Conservation (phyloP, 768 basidiomycete species). For the Pleurotus ostreatus region DNA sequence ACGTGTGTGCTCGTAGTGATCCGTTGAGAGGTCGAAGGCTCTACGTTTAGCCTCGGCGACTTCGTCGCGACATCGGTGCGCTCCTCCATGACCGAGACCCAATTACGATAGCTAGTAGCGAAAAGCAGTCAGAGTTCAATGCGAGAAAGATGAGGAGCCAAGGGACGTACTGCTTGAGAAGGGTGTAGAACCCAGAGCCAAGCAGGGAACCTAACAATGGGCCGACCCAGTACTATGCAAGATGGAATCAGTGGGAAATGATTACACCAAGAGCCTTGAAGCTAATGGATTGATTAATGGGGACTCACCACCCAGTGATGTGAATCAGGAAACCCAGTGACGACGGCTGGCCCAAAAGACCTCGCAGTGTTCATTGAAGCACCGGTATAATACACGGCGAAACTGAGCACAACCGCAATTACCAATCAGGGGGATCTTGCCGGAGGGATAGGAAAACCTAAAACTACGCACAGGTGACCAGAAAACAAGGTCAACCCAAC, state of each 20-base stretch:
- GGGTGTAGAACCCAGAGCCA: conserved; percentile 49
- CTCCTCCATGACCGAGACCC: too few relatives aligned
- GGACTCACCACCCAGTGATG: conserved; percentile 60
- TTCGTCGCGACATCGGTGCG: too few relatives aligned
- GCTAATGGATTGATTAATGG: background rate
- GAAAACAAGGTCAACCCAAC: conserved; percentile 64
- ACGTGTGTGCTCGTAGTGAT: too few relatives aligned
- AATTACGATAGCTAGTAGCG: too few relatives aligned
- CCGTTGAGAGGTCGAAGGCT: too few relatives aligned
- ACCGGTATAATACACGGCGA: conserved; percentile 59
- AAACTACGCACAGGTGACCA: conserved; percentile 47
- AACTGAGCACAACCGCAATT: conserved; percentile 29
- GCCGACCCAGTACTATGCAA: conserved; percentile 62
- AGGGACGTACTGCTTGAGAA: conserved; percentile 44
- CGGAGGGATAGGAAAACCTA: background rate
- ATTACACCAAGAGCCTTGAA: background rate
- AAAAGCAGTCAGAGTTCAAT: too few relatives aligned
- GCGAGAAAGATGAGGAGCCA: too few relatives aligned
- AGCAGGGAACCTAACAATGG: conserved; percentile 65
- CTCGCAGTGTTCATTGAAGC: conserved; percentile 68
- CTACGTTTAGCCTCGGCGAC: too few relatives aligned
- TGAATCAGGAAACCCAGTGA: conserved; percentile 48
- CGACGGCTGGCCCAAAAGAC: conserved; percentile 65
- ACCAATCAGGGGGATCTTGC: background rate
- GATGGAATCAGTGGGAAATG: conserved; percentile 4